These are phyloP conservation scores for Heterobasidion annosum DNA, from an alignment of 1,284 basidiomycete genomes.

Conservation along the genomic window DNA sequence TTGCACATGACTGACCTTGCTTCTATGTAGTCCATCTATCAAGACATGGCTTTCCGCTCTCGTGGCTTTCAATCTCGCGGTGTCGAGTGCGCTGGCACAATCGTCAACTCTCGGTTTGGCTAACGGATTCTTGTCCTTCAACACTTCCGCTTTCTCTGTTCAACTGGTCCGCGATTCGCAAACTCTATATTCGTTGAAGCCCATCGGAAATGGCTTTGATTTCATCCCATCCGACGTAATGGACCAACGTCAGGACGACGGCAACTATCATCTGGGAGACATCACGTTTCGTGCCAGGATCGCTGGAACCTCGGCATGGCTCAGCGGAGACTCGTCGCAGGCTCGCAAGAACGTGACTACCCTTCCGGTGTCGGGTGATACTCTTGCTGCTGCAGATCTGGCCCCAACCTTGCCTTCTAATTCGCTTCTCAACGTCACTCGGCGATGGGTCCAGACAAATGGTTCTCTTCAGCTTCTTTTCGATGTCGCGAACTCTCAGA, in stretches of 20 bases:
- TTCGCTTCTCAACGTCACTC: slow-evolving; percentile 40
- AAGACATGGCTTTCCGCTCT: not conserved
- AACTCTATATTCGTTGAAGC: slow-evolving; percentile 42
- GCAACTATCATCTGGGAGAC: slow-evolving; percentile 50
- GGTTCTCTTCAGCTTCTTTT: slow-evolving; percentile 39
- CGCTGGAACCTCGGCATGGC: slow-evolving; percentile 37
- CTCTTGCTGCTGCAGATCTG: slow-evolving; percentile 40
- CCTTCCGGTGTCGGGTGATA: slow-evolving; percentile 29
- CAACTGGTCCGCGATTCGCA: slow-evolving; percentile 51
- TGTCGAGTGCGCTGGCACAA: not conserved
- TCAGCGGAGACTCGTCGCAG: slow-evolving; percentile 36
- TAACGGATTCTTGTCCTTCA: slow-evolving; percentile 39
- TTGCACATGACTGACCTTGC: no score
- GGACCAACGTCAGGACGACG: slow-evolving; percentile 35
- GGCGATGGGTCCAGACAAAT: slow-evolving; percentile 39
- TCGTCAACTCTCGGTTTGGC: slow-evolving; percentile 28
- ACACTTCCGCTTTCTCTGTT: slow-evolving; percentile 32
- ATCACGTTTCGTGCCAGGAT: slow-evolving; percentile 43
- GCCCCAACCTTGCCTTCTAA: slow-evolving; percentile 36
- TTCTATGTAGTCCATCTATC: no score
- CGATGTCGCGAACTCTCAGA: slow-evolving; percentile 40
- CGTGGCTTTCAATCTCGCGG: not conserved
- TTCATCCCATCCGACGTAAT: slow-evolving; percentile 48
- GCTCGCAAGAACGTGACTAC: slow-evolving; percentile 32
- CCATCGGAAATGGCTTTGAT: slow-evolving; percentile 33